These are phyloP conservation scores for Irpex sp. DNA, from an alignment of 1,284 basidiomycete genomes.

Conservation along the genomic window DNA sequence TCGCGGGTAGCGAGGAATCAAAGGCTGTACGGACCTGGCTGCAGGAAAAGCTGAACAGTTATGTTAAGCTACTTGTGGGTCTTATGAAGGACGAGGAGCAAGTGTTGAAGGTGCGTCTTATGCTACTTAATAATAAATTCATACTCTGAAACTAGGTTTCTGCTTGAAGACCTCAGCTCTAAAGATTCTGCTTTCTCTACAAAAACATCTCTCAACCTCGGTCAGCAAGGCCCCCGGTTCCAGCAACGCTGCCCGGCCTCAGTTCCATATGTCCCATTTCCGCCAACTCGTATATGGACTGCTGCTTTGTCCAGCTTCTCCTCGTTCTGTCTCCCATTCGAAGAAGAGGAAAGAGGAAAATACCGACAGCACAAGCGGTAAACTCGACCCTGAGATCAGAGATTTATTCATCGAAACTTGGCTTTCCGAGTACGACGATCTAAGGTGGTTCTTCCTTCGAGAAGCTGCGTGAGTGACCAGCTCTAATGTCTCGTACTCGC, in stretches of 20 bases:
- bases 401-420: slow-evolving; percentile 66
- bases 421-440: slow-evolving; percentile 82
- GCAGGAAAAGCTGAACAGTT: slow-evolving; percentile 65
- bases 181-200: slow-evolving; percentile 77
- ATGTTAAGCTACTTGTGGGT: slow-evolving; percentile 63
- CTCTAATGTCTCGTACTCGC: no score
- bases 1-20: slow-evolving; percentile 39
- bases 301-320: slow-evolving; percentile 57
- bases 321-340: slow-evolving; percentile 25
- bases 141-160: slow-evolving; percentile 3
- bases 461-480: slow-evolving; percentile 64
- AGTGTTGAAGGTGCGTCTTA: slow-evolving; percentile 46
- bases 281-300: slow-evolving; percentile 59
- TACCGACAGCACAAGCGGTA: slow-evolving; percentile 20
- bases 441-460: slow-evolving; percentile 91
- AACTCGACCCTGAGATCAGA: slow-evolving; percentile 56
- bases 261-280: slow-evolving; percentile 72
- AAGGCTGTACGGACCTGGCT: slow-evolving; percentile 76
- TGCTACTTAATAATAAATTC: background rate
- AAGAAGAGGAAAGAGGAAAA: slow-evolving; percentile 19
- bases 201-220: slow-evolving; percentile 72
- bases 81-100: slow-evolving; percentile 74
- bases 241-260: slow-evolving; percentile 34
- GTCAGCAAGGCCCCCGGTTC: slow-evolving; percentile 39
- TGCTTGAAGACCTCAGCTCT: slow-evolving; percentile 64